Percentiles rank a stretch among this genome's conserved stretches.
Evolutionary conservation across 2,329 filamentous ascomycete genomes (phyloP).

Genomic region (Fusarium sp.): DNA sequence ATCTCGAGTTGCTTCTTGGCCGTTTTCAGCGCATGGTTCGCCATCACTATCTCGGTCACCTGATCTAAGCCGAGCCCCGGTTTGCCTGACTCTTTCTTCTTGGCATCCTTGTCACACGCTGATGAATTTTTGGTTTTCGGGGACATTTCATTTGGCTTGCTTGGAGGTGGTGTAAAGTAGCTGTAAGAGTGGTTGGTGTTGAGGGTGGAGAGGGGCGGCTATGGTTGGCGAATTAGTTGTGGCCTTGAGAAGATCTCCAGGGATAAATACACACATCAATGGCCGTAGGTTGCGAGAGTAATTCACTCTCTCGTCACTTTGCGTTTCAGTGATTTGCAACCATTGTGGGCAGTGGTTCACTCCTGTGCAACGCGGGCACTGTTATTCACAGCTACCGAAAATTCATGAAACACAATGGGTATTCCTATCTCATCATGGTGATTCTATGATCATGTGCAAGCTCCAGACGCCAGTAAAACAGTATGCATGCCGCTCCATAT

Average conservation of each 20-base stretch:
- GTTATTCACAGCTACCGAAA: neutral
- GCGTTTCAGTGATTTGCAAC: neutral
- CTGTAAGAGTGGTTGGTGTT: neutral
- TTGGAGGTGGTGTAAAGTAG: neutral
- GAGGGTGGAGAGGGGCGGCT: no score
- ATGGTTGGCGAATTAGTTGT: no score
- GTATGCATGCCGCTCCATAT: neutral
- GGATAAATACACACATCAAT: no score
- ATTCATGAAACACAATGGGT: neutral
- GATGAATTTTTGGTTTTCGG: neutral
- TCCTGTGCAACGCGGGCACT: neutral
- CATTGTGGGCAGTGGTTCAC: neutral
- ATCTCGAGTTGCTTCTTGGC: no score
- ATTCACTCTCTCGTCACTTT: no score
- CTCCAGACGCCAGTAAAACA: neutral
- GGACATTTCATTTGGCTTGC: neutral
- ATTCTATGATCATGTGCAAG: neutral
- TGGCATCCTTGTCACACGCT: neutral
- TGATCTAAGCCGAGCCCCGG: neutral
- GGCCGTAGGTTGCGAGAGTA: no score
- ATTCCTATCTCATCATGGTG: neutral
- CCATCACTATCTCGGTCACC: no score
- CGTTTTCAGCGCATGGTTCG: no score
- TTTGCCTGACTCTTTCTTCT: neutral
- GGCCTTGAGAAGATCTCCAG: no score